Base-by-base conservation (phyloP, 1,139 yeast species). In the Diutina rugosa region DNA sequence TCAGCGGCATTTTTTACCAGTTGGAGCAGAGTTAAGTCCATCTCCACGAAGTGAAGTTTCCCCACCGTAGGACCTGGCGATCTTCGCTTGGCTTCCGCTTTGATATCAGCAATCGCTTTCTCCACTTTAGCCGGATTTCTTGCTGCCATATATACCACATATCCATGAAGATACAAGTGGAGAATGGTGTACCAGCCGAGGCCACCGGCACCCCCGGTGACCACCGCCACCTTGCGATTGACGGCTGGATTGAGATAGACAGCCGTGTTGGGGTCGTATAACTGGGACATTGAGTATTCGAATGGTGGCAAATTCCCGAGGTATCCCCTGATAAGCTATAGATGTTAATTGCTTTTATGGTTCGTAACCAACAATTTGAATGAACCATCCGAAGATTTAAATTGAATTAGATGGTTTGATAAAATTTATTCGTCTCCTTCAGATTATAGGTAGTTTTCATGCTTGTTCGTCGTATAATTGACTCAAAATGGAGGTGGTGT, bases 201-300 rank as follows among this genome's bases (percentile, higher is more conserved):
- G 0, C 96, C 96, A 53, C 85, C 77, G 64, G 85, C 87, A 6
- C 90, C 95, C 1, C 96, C 95, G 0, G 95, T 85, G 38, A 89
- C 81, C 6, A 88, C 69, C 0, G 86, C 90, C 2, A 86, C 84
- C 58, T 80, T 73, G 32, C 87, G 73, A 26, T 77, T 78, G 12
- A 51, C 59, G 6, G 58, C 55, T 0, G 81, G 80, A 58, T 77
- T 67, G 45, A 67, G 63, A 61, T 74, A 78, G 1, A 77, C 76
- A 9, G 74, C 69, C 1, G 67, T 58, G 18, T 61, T 61, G 3
- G 72, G 70, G 49, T 71, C 64, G 56, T 59, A 67, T 55, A 61
- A 65, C 6, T 47, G 12, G n/a, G 51, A 26, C 30, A 9, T 47
- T 35, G 41, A 21, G 26, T 21, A 21, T 21, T 21, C 26, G 26